Evolutionary conservation across 2,329 filamentous ascomycete species (phyloP).

Genomic region (Calycina herbarum): DNA sequence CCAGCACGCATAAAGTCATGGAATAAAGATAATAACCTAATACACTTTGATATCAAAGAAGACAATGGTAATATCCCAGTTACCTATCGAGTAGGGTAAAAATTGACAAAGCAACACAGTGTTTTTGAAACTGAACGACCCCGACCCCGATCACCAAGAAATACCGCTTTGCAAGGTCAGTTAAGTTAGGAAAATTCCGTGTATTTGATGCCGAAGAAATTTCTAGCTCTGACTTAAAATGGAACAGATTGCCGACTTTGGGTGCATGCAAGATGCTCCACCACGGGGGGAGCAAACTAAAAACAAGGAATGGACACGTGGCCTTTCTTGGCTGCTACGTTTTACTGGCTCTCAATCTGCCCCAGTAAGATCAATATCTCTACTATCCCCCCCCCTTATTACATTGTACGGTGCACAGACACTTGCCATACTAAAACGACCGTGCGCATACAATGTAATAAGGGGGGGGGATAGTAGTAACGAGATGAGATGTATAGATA

Average conservation of each 20-base stretch:
- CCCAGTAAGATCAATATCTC: neutral
- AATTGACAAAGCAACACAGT: neutral
- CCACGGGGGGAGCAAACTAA: neutral
- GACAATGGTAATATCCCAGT: neutral
- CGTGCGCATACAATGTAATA: too few species aligned
- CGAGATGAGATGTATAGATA: neutral
- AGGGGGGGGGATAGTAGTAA: too few species aligned
- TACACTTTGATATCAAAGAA: conserved; percentile 1
- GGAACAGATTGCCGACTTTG: neutral
- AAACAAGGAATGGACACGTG: neutral
- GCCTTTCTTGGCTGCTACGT: neutral
- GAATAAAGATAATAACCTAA: neutral
- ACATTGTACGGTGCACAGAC: too few species aligned
- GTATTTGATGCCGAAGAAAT: neutral
- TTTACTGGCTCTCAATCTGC: neutral
- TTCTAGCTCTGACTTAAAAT: neutral
- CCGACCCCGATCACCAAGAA: neutral
- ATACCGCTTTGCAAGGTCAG: neutral
- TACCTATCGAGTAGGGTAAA: neutral
- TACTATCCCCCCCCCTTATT: too few species aligned
- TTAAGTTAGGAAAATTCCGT: neutral
- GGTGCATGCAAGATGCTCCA: neutral
- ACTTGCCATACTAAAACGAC: too few species aligned
- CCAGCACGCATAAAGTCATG: neutral
- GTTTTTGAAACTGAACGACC: neutral